phyloP scores from a whole-genome alignment of 2,329 filamentous ascomycete genomes.

The Teratosphaeria epicoccoides region DNA sequence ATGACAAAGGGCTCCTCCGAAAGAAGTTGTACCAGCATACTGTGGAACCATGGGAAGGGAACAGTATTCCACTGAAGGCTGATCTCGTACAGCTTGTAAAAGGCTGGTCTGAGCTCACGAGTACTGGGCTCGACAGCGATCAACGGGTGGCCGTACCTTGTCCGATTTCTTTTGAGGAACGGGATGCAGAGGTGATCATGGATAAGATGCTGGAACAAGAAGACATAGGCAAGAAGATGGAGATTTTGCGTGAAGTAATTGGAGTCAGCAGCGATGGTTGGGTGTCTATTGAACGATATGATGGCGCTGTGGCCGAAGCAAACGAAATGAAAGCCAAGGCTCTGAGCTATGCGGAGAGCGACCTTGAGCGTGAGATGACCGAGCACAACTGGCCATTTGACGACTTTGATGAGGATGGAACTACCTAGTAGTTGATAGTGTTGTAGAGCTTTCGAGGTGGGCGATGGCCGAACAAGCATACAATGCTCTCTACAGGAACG shows the following conservation, averaged over 20 bases:
- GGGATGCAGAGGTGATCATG: slow-evolving; percentile 14
- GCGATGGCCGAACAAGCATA: neutral
- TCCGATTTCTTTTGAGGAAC: slow-evolving; percentile 10
- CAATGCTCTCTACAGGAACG: neutral
- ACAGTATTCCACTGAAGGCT: slow-evolving; percentile 16
- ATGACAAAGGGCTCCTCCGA: slow-evolving; percentile 9
- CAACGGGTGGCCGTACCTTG: slow-evolving; percentile 1
- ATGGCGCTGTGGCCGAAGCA: slow-evolving; percentile 8
- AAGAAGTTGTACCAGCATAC: slow-evolving; percentile 13
- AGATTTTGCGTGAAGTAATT: slow-evolving; percentile 10
- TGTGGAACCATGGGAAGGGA: slow-evolving; percentile 18
- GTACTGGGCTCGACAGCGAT: neutral
- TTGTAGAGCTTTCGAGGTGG: neutral
- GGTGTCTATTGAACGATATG: slow-evolving; percentile 15
- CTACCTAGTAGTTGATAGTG: too few species aligned
- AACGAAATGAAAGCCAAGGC: slow-evolving; percentile 18
- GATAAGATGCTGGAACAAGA: slow-evolving; percentile 11
- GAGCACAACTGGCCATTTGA: slow-evolving; percentile 15
- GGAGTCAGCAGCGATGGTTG: slow-evolving; percentile 16
- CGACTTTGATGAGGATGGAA: slow-evolving; percentile 22
- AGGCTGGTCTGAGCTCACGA: slow-evolving; percentile 7
- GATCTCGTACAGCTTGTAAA: slow-evolving; percentile 10
- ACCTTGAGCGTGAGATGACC: slow-evolving; percentile 10
- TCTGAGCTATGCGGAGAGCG: slow-evolving; percentile 10
- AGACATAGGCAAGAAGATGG: slow-evolving; percentile 18